These are phyloP conservation scores for Rhizopus stolonifer DNA, from an alignment of 371 early-diverging fungal genomes.

Conservation along the genomic window DNA sequence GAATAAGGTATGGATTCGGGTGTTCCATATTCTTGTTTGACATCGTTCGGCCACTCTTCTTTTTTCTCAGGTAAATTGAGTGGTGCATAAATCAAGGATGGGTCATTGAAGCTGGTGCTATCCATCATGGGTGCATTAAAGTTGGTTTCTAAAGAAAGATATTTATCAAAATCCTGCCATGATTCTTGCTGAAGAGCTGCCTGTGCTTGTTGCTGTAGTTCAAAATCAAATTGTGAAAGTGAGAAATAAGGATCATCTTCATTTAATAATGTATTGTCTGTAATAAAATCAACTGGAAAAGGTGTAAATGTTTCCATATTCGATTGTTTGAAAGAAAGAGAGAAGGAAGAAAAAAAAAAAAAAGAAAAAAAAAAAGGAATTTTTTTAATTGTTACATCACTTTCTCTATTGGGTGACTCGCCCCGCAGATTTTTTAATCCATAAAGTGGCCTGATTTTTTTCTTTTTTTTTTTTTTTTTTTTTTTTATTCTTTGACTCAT, in stretches of 20 bases:
- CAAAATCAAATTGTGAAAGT: constrained; percentile 40
- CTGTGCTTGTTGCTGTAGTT: constrained; percentile 48
- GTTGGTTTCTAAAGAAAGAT: constrained; percentile 25
- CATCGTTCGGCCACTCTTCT: not conserved
- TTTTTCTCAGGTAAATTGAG: constrained; percentile 1
- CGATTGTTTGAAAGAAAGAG: not conserved
- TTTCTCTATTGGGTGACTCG: not conserved
- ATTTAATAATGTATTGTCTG: constrained; percentile 7
- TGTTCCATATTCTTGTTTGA: constrained; percentile 26
- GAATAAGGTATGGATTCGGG: constrained; percentile 26
- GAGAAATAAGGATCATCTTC: constrained; percentile 27
- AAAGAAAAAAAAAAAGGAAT: constrained; percentile 19
- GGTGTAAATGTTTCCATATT: constrained; percentile 31
- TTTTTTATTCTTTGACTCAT: too few relatives aligned
- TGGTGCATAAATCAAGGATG: constrained; percentile 22
- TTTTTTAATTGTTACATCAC: constrained; percentile 11
- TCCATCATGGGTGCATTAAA: not conserved
- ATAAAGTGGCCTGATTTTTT: constrained; percentile 1
- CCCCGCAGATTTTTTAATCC: not conserved
- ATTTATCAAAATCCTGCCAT: constrained; percentile 46
- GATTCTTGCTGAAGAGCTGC: constrained; percentile 32
- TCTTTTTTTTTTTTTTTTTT: not conserved
- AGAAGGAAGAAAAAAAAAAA: constrained; percentile 2
- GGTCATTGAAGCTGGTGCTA: constrained; percentile 6
- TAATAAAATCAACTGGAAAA: constrained; percentile 23